A percentile compares a stretch with the other conserved stretches of the same genome.
Conservation (phyloP, 495 filamentous ascomycete genomes). For the Choiromyces venosus region DNA sequence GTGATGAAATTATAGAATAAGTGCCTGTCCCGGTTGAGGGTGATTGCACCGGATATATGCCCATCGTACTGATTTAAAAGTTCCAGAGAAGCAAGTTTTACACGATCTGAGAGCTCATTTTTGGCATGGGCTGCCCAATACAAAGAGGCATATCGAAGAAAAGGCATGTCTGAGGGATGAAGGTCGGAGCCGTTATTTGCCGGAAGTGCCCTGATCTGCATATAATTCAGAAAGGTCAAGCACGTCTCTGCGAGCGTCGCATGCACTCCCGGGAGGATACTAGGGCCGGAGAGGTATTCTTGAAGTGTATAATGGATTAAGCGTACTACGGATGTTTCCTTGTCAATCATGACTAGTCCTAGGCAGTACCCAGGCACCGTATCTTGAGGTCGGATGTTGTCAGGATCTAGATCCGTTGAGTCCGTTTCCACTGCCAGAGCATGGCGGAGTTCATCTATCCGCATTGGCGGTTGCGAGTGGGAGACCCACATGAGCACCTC, state of each 20-base stretch:
- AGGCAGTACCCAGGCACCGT: not conserved
- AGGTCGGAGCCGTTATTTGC: not conserved
- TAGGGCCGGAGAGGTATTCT: not conserved
- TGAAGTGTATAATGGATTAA: not conserved
- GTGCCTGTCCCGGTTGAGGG: not conserved
- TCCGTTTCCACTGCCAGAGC: not conserved
- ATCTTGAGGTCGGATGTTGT: not conserved
- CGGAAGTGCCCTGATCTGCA: not conserved
- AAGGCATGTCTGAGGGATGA: not conserved
- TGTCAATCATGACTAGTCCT: not conserved
- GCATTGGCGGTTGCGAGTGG: not conserved
- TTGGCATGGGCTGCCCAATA: not conserved
- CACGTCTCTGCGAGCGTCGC: not conserved
- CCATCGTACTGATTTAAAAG: not conserved
- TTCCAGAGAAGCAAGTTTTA: not conserved
- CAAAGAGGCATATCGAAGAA: not conserved
- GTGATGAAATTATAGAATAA: not conserved
- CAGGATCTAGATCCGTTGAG: not conserved
- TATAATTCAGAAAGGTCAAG: not conserved
- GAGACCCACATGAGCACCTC: not conserved
- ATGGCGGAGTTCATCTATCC: not conserved
- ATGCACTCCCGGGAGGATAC: not conserved
- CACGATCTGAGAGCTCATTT: not conserved
- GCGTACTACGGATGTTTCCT: not conserved
- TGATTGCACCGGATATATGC: not conserved